Conservation (phyloP, 495 filamentous ascomycete genomes). For the Aspergillus sparsus region DNA sequence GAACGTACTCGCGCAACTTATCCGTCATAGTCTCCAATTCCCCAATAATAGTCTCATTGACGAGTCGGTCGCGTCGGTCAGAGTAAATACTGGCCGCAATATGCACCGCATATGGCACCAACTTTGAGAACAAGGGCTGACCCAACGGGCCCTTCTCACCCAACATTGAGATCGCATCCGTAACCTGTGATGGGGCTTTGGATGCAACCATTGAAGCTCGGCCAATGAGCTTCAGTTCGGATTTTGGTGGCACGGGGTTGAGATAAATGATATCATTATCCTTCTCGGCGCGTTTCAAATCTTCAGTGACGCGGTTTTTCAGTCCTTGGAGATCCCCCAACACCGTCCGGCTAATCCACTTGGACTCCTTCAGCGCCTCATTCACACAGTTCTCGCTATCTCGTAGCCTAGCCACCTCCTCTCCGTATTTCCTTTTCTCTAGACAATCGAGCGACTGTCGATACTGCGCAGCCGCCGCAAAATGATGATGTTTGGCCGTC, state of each 20-base stretch:
- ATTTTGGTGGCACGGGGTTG: conserved; percentile 78
- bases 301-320: conserved; percentile 79
- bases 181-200: conserved; percentile 79
- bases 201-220: conserved; percentile 85
- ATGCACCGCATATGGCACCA: conserved; percentile 95
- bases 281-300: conserved; percentile 89
- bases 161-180: conserved; percentile 74
- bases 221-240: conserved; percentile 81
- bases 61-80: conserved; percentile 81
- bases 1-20: conserved; percentile 66
- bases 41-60: conserved; percentile 82
- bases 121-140: conserved; percentile 80
- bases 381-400: conserved; percentile 83
- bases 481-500: conserved; percentile 96
- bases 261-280: conserved; percentile 97
- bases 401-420: conserved; percentile 84
- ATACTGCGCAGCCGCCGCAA: conserved; percentile 94
- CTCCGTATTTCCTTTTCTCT: conserved; percentile 92
- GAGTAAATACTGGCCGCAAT: conserved; percentile 94
- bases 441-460: conserved; percentile 90
- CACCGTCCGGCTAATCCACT: conserved; percentile 83
- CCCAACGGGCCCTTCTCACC: conserved; percentile 79
- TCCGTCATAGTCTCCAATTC: conserved; percentile 83
- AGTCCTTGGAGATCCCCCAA: conserved; percentile 80
- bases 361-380: conserved; percentile 81